phyloP scores from a whole-genome alignment of 2,329 filamentous ascomycete genomes.

The Diaporthe eres region DNA sequence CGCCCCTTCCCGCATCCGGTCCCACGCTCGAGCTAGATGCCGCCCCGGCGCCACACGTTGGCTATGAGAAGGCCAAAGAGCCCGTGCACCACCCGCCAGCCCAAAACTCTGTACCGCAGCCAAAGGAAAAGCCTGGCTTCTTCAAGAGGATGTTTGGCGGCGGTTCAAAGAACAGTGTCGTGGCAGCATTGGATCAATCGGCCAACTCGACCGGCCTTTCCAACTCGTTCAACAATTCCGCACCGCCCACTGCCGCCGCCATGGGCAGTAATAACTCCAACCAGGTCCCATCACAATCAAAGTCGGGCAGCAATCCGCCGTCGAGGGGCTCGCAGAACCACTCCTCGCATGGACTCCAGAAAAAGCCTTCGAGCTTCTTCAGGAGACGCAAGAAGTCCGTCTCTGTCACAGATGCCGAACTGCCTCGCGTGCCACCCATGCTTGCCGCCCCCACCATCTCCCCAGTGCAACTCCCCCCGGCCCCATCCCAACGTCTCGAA shows the following conservation, averaged over 20 bases:
- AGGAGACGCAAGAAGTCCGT: constrained; percentile 92
- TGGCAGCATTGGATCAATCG: constrained; percentile 36
- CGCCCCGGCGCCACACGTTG: constrained; percentile 70
- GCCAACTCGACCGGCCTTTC: constrained; percentile 27
- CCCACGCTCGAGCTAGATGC: constrained; percentile 60
- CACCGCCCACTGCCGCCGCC: background rate
- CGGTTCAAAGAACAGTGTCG: constrained; percentile 67
- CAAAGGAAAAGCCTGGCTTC: constrained; percentile 85
- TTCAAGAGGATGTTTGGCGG: constrained; percentile 92
- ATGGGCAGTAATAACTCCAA: constrained; percentile 44
- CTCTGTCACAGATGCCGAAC: constrained; percentile 63
- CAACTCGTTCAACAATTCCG: constrained; percentile 34
- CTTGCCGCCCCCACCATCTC: constrained; percentile 60
- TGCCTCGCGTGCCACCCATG: constrained; percentile 68
- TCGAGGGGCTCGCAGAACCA: constrained; percentile 65
- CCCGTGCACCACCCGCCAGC: constrained; percentile 58
- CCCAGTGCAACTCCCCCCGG: constrained; percentile 51
- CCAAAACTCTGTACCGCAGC: constrained; percentile 56
- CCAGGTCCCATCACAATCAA: constrained; percentile 51
- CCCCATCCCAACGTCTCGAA: constrained; percentile 48
- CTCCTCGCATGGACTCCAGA: constrained; percentile 73
- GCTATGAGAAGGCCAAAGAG: constrained; percentile 72
- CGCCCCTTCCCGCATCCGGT: constrained; percentile 47
- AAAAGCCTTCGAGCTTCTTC: constrained; percentile 96
- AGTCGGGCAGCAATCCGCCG: constrained; percentile 58